These are phyloP conservation scores for Chondrostereum purpureum DNA, from an alignment of 1,284 basidiomycete genomes.

Conservation along the genomic window DNA sequence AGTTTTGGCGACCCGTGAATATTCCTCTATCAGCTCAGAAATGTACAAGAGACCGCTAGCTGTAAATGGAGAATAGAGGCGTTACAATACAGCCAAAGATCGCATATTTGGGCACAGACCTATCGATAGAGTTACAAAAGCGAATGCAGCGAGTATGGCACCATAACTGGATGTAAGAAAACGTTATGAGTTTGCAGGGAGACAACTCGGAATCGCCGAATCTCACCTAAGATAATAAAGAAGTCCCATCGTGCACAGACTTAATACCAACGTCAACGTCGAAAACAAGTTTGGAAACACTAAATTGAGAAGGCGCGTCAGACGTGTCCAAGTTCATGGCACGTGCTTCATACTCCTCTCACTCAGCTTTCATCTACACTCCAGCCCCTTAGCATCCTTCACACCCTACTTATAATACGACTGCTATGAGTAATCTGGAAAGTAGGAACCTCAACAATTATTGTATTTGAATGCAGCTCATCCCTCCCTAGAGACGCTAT, in stretches of 20 bases:
- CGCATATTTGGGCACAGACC: constrained; percentile 35
- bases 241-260: constrained; percentile 42
- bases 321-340: neutral
- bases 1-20: constrained; percentile 72
- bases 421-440: constrained; percentile 80
- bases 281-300: neutral
- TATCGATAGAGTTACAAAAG: constrained; percentile 75
- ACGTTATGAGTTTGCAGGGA: constrained; percentile 1
- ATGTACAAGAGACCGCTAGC: constrained; percentile 90
- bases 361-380: neutral
- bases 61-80: constrained; percentile 25
- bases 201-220: constrained; percentile 1
- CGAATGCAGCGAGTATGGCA: constrained; percentile 62
- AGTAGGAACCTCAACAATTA: constrained; percentile 47
- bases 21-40: constrained; percentile 92
- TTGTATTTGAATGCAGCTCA: constrained; percentile 20
- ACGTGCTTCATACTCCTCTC: no score
- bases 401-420: constrained; percentile 9
- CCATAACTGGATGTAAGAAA: constrained; percentile 43
- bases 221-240: constrained; percentile 47
- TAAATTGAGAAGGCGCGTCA: neutral
- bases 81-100: constrained; percentile 1
- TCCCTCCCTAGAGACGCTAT: constrained; percentile 72
- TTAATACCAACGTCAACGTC: neutral
- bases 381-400: neutral